Conservation (phyloP, 108 stramenopile genomes). For the Epipyxis sp. region DNA sequence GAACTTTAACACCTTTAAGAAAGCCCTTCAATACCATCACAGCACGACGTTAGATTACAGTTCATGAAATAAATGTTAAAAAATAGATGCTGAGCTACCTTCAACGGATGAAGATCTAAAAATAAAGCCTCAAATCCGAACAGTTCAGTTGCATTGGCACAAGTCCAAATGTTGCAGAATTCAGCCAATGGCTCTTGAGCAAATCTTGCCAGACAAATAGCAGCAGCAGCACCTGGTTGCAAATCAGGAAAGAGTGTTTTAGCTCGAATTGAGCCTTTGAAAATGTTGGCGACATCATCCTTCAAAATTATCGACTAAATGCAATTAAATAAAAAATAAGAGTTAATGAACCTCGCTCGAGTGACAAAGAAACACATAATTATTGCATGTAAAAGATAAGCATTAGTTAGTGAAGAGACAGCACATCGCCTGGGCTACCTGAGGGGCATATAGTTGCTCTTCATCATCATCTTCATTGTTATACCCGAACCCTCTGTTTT, state of each 20-base stretch:
- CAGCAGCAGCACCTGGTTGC: background rate
- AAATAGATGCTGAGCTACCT: slow-evolving; percentile 38
- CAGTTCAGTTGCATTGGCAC: slow-evolving; percentile 72
- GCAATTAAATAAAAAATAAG: too few species aligned
- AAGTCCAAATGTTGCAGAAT: slow-evolving; percentile 78
- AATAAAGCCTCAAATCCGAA: slow-evolving; percentile 83
- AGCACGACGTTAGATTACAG: background rate
- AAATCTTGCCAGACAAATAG: slow-evolving; percentile 62
- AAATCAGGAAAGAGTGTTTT: slow-evolving; percentile 22
- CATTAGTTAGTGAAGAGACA: too few species aligned
- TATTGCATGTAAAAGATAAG: too few species aligned
- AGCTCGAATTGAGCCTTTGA: slow-evolving; percentile 1
- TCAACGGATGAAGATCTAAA: slow-evolving; percentile 79
- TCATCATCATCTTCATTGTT: too few species aligned
- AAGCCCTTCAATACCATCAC: background rate
- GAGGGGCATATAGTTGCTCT: too few species aligned
- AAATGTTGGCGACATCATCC: slow-evolving; percentile 9
- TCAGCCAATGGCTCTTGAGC: slow-evolving; percentile 79
- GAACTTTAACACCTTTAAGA: slow-evolving; percentile 37
- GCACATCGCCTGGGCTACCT: too few species aligned
- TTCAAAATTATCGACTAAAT: background rate
- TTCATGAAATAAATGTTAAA: background rate
- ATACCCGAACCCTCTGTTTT: too few species aligned
- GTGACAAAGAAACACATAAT: too few species aligned
- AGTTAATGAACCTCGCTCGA: too few species aligned